Conservation (phyloP, 345 rosid genomes). For the Gossypium sturtianum region DNA sequence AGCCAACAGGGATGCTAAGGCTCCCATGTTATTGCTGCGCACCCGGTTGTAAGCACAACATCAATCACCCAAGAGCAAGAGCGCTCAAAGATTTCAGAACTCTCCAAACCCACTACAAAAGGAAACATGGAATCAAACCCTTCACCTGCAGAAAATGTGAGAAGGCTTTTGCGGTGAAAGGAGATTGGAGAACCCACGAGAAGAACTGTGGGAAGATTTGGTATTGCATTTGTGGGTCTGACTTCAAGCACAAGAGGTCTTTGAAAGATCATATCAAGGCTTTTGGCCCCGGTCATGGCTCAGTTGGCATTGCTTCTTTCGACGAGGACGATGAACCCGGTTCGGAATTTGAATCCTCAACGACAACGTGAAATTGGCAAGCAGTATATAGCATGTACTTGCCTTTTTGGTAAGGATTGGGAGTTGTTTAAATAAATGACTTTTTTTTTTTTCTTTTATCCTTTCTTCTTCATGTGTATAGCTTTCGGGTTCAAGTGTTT, state of each 20-base stretch:
- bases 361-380: background rate
- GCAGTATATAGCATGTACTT: background rate
- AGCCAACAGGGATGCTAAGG: slow-evolving; percentile 70
- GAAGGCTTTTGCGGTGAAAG: slow-evolving; percentile 70
- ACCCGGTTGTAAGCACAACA: slow-evolving; percentile 65
- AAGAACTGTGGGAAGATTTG: slow-evolving; percentile 82
- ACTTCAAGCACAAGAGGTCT: slow-evolving; percentile 78
- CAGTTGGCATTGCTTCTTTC: slow-evolving; percentile 28
- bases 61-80: slow-evolving; percentile 70
- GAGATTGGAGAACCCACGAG: slow-evolving; percentile 87
- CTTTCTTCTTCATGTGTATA: background rate
- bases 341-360: slow-evolving; percentile 39
- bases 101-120: slow-evolving; percentile 82
- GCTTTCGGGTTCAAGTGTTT: too few species aligned
- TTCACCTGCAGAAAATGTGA: slow-evolving; percentile 71
- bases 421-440: background rate
- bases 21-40: slow-evolving; percentile 74
- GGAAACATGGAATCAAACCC: slow-evolving; percentile 69
- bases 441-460: background rate
- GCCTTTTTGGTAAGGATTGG: too few species aligned
- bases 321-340: slow-evolving; percentile 58
- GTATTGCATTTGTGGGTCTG: slow-evolving; percentile 75
- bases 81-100: slow-evolving; percentile 81
- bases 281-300: slow-evolving; percentile 69
- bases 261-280: slow-evolving; percentile 69